phyloP scores from a whole-genome alignment of 73 alveolate genomes.

The Blepharisma stoltei region DNA sequence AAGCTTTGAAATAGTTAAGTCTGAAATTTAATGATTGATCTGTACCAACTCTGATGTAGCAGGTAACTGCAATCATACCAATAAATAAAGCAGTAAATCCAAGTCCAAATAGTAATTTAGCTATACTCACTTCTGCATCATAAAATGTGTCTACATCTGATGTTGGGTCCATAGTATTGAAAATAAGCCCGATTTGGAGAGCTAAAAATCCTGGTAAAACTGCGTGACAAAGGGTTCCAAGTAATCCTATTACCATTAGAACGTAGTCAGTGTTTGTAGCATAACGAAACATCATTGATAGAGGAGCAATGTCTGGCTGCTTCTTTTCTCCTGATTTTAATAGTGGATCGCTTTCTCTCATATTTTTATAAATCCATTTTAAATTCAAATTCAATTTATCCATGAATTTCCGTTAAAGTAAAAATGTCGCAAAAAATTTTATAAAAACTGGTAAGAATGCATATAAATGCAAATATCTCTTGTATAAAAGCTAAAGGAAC shows the following conservation, averaged over 20 bases:
- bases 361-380: no score
- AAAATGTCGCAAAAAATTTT: no score
- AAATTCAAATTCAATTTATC: no score
- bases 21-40: background rate
- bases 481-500: no score
- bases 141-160: background rate
- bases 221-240: constrained; percentile 33
- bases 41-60: constrained; percentile 3
- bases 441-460: no score
- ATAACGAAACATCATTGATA: constrained; percentile 32
- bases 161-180: background rate
- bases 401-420: no score
- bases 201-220: constrained; percentile 10
- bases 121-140: constrained; percentile 3
- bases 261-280: constrained; percentile 39
- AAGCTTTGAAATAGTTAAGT: background rate
- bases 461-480: no score
- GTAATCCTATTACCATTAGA: constrained; percentile 38
- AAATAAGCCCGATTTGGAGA: background rate
- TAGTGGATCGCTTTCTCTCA: no score
- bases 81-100: background rate
- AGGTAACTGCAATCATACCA: constrained; percentile 13
- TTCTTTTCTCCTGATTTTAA: background rate
- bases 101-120: background rate
- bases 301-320: background rate